Evolutionary conservation across 306 rosid species (phyloP).

Genomic region (Begonia fuchsioides): DNA sequence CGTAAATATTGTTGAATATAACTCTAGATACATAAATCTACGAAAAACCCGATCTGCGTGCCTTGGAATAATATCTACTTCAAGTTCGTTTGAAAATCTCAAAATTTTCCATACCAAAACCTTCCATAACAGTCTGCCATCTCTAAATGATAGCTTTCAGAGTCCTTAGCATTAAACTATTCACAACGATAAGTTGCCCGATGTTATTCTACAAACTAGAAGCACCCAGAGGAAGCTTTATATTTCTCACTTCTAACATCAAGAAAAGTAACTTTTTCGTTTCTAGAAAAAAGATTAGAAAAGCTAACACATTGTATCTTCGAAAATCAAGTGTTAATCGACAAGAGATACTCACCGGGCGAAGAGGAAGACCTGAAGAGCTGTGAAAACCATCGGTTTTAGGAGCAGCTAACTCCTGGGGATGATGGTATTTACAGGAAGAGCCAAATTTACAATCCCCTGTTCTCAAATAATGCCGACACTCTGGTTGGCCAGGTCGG

Average conservation of each 20-base stretch:
- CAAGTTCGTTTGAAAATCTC: no score
- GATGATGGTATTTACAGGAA: slow-evolving; percentile 97
- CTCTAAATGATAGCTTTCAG: neutral
- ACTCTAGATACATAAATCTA: neutral
- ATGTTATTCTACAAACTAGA: no score
- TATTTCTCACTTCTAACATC: no score
- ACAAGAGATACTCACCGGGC: slow-evolving; percentile 54
- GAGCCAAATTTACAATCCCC: slow-evolving; percentile 96
- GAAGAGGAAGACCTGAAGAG: slow-evolving; percentile 76
- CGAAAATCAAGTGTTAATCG: slow-evolving; percentile 6
- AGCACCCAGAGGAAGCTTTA: no score
- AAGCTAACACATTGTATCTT: slow-evolving; percentile 2
- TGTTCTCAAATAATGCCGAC: slow-evolving; percentile 84
- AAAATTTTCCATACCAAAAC: no score
- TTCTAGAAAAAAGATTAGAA: neutral
- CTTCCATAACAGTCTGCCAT: no score
- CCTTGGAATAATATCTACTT: no score
- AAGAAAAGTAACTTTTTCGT: neutral
- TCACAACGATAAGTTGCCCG: no score
- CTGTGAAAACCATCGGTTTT: slow-evolving; percentile 41
- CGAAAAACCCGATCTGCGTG: no score
- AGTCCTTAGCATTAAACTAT: neutral
- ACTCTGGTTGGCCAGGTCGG: slow-evolving; percentile 90
- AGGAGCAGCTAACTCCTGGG: slow-evolving; percentile 41
- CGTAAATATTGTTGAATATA: neutral